Conservation (phyloP, 768 basidiomycete species). For the Rickenella mellea region DNA sequence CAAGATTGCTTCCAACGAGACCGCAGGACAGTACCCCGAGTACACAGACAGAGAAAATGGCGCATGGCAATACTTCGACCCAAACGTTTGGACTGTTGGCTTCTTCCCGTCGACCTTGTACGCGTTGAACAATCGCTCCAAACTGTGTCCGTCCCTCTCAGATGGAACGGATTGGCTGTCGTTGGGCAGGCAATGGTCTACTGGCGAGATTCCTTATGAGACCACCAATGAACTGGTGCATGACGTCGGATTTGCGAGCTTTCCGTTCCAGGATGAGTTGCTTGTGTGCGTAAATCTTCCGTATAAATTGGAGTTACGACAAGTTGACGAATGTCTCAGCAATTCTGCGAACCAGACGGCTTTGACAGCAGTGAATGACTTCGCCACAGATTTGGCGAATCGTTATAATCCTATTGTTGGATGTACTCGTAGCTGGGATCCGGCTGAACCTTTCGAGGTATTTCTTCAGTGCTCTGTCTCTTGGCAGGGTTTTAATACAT, state of each 20-base stretch:
- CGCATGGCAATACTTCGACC: slow-evolving; percentile 41
- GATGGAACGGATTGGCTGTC: slow-evolving; percentile 45
- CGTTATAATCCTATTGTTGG: slow-evolving; percentile 53
- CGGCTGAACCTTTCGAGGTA: slow-evolving; percentile 46
- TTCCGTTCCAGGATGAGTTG: slow-evolving; percentile 57
- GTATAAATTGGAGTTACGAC: neutral
- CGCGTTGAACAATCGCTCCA: slow-evolving; percentile 43
- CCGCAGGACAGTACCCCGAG: slow-evolving; percentile 46
- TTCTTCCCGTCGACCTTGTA: slow-evolving; percentile 59
- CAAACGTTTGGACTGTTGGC: slow-evolving; percentile 59
- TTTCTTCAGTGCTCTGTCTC: slow-evolving; percentile 37
- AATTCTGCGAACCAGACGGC: slow-evolving; percentile 51
- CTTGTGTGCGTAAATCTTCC: slow-evolving; percentile 32
- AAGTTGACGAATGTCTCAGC: slow-evolving; percentile 21
- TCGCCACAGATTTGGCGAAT: slow-evolving; percentile 45
- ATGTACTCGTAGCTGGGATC: slow-evolving; percentile 63
- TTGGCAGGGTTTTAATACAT: neutral
- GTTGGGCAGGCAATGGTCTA: slow-evolving; percentile 41
- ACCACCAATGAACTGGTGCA: slow-evolving; percentile 42
- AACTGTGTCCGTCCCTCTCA: slow-evolving; percentile 32
- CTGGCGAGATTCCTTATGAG: slow-evolving; percentile 41
- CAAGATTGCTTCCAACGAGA: slow-evolving; percentile 35
- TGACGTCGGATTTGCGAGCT: slow-evolving; percentile 66
- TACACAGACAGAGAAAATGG: slow-evolving; percentile 43
- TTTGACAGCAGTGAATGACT: slow-evolving; percentile 42